A percentile compares a stretch with the other conserved stretches of the same genome.
Conservation (phyloP, 768 basidiomycete species). For the Kwoniella shandongensis region DNA sequence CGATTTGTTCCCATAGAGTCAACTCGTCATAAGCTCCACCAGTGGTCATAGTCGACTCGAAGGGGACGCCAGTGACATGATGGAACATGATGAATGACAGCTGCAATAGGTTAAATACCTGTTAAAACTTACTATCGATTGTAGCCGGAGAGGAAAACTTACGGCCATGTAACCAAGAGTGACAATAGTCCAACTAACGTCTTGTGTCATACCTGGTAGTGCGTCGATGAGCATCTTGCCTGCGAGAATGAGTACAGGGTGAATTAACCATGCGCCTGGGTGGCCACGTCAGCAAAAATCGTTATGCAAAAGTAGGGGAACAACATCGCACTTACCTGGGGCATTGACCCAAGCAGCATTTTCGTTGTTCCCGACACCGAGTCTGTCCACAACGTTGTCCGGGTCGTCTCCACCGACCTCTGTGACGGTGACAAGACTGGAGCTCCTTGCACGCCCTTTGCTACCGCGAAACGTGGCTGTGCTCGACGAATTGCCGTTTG, state of each 20-base stretch:
- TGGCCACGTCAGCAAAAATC: background rate
- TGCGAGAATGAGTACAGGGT: slow-evolving; percentile 82
- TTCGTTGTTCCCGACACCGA: slow-evolving; percentile 52
- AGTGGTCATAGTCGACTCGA: slow-evolving; percentile 61
- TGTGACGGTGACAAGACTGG: slow-evolving; percentile 53
- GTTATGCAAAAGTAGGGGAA: background rate
- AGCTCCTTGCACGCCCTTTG: slow-evolving; percentile 50
- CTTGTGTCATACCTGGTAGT: slow-evolving; percentile 88
- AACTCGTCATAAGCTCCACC: slow-evolving; percentile 96
- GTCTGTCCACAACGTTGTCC: slow-evolving; percentile 51
- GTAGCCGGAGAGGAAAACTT: slow-evolving; percentile 52
- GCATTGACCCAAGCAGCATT: slow-evolving; percentile 55
- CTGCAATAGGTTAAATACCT: slow-evolving; percentile 56
- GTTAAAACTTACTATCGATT: background rate
- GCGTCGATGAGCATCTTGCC: slow-evolving; percentile 93
- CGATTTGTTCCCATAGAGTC: slow-evolving; percentile 99
- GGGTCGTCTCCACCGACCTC: slow-evolving; percentile 54
- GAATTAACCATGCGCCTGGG: slow-evolving; percentile 95
- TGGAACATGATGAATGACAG: slow-evolving; percentile 99
- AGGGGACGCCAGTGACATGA: slow-evolving; percentile 95
- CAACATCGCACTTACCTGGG: slow-evolving; percentile 52
- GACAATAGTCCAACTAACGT: slow-evolving; percentile 92
- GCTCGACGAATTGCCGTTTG: background rate
- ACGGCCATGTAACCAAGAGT: slow-evolving; percentile 89
- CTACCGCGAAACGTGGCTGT: background rate